phyloP scores from a whole-genome alignment of 306 rosid genomes.

The Ceratonia siliqua region DNA sequence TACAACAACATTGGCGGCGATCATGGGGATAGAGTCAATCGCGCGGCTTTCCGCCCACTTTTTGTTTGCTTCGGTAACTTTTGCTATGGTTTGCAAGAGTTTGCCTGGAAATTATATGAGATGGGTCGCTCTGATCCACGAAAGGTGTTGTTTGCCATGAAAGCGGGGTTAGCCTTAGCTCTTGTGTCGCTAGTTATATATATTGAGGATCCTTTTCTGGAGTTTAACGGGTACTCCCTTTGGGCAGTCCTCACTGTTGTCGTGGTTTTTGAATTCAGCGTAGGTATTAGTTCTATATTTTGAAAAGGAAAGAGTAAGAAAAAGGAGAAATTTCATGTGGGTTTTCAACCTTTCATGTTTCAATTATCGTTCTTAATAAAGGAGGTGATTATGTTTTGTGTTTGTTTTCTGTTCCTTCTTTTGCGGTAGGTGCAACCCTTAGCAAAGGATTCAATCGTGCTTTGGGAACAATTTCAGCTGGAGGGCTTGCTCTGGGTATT shows the following conservation, averaged over 20 bases:
- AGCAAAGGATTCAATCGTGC: conserved; percentile 79
- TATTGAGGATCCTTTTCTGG: conserved; percentile 47
- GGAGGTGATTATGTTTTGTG: neutral
- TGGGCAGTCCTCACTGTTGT: conserved; percentile 83
- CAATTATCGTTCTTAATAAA: neutral
- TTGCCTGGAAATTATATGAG: conserved; percentile 35
- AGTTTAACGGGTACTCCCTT: conserved; percentile 52
- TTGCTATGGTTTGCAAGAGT: conserved; percentile 8
- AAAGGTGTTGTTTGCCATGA: conserved; percentile 53
- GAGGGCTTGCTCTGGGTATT: conserved; percentile 62
- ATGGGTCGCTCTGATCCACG: conserved; percentile 77
- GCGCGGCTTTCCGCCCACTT: conserved; percentile 38
- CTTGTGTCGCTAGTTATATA: conserved; percentile 57
- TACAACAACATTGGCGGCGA: conserved; percentile 21
- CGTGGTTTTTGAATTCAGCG: conserved; percentile 77
- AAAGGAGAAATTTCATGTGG: neutral
- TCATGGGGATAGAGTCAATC: conserved; percentile 14
- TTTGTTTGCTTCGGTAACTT: conserved; percentile 45
- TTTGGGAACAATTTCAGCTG: conserved; percentile 76
- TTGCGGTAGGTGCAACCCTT: conserved; percentile 67
- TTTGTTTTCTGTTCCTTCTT: no score
- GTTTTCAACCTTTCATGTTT: neutral
- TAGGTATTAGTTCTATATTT: conserved; percentile 45
- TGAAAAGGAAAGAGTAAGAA: neutral
- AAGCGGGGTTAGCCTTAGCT: conserved; percentile 61